Evolutionary conservation across 306 rosid genomes (phyloP), one percentile per base, ranked within the genome.

Genomic region (Acacia acuminata): DNA sequence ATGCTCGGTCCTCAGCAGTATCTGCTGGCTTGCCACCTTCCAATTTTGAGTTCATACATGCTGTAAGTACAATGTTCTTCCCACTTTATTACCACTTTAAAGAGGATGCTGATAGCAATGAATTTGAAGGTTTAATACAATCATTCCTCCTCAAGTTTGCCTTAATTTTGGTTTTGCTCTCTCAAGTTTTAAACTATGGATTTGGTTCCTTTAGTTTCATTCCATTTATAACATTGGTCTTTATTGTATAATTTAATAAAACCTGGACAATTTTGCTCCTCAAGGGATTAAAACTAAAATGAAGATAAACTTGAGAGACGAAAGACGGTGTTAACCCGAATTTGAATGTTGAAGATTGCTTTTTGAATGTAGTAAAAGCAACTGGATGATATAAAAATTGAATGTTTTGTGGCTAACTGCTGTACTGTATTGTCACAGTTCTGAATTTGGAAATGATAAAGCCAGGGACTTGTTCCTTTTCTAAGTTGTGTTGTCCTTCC

Each of bases 41-140:
- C 22, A 92, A 87, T 78, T 91, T 96, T 66, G 87, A 93, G 85
- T 96, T 96, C 61, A 79, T 87, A 68, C 98, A 96, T 58, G 96
- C 96, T 42, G 98, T 94, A 87, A 72, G 89, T 68, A 75, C 27
- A 38, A 45, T 44, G 47, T 67, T 71, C 81, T 82, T 27, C 19
- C 76, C 69, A 16, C 76, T 47, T 38, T 58, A 13, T 19, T 38
- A 38, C 43, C 16, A 36, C 24, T 66, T 38, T 70, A 56, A 16
- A 72, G n/a, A 85, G 4, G 36, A 61, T 25, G 8, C 5, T 12
- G 17, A 1, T 38, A 38, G 42, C 8, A 13, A 63, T 25, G 67
- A 25, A 24, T 61, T 68, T 68, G 42, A 38, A 0, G 8, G 42
- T 6, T 38, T 6, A 38, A 38, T 38, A 6, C 42, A 38, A 38